A percentile compares a stretch with the other conserved stretches of the same genome.
These are phyloP conservation scores for Nepenthes alata DNA, from an alignment of 179 eudicot genomes.

Conservation along the genomic window DNA sequence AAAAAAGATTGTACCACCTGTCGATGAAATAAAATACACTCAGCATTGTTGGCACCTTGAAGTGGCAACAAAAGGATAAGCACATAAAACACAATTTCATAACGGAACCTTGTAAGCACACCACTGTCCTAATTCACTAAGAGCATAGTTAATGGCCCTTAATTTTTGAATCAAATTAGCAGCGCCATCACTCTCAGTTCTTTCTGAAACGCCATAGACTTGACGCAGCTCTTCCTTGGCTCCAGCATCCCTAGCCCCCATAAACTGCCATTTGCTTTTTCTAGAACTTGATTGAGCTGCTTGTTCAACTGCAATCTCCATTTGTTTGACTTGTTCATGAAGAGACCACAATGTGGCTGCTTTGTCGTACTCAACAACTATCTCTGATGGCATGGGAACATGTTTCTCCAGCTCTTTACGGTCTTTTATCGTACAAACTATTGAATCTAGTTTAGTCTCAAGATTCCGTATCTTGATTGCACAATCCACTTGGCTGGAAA, in stretches of 20 bases:
- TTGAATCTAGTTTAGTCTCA: slow-evolving; percentile 84
- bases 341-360: slow-evolving; percentile 85
- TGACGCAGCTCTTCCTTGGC: slow-evolving; percentile 88
- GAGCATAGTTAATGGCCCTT: slow-evolving; percentile 94
- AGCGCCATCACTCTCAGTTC: slow-evolving; percentile 99
- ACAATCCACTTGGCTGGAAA: slow-evolving; percentile 97
- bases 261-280: slow-evolving; percentile 97
- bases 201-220: slow-evolving; percentile 97
- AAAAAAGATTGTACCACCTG: slow-evolving; percentile 92
- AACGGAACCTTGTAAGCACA: slow-evolving; percentile 85
- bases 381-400: slow-evolving; percentile 97
- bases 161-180: slow-evolving; percentile 90
- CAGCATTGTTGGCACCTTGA: neutral
- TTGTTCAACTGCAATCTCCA: slow-evolving; percentile 81
- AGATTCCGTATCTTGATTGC: slow-evolving; percentile 93
- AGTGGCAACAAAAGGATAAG: slow-evolving; percentile 8
- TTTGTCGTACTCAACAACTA: slow-evolving; percentile 87
- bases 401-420: slow-evolving; percentile 93
- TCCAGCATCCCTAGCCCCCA: slow-evolving; percentile 99
- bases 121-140: slow-evolving; percentile 97
- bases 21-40: slow-evolving; percentile 9
- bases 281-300: slow-evolving; percentile 87
- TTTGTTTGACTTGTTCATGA: slow-evolving; percentile 86
- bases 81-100: neutral
- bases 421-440: slow-evolving; percentile 92